Base-by-base conservation (phyloP, 1,284 basidiomycete genomes). In the Cutaneotrichosporon cavernicola region DNA sequence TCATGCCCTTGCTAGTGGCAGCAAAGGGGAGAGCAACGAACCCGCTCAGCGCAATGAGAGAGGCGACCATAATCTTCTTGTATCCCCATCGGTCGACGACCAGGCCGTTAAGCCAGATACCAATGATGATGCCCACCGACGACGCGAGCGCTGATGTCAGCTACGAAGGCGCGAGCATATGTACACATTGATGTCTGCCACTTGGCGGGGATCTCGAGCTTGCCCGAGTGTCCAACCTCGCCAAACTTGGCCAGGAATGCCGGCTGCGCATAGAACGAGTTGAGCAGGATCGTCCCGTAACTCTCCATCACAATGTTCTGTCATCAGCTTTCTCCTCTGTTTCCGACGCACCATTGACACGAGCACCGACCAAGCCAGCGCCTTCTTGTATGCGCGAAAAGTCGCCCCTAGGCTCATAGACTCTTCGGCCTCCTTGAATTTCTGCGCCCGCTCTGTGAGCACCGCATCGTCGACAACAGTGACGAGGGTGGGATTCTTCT, bases 161-260 rank as follows among this genome's bases (percentile, higher is more conserved):
- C 18, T 5, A 8, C 16, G 18, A 26, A n/a, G n/a, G 21, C n/a
- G 4, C 22, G 21, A 16, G 21, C 3, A 26, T 26, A 51, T 22
- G 16, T 51, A 51, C 50, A 52, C 50, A 56, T 56, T 8, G 81
- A 82, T 14, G 80, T 72, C 63, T 84, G 83, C 82, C 83, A 84
- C 31, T 74, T 66, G 0, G 83, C 80, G 0, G 82, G 72, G 14
- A 84, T 50, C 14, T 31, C 18, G 30, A 36, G 46, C 53, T 26
- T 61, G 53, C 53, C 60, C 32, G 34, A 38, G 14, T 16, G 1
- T 6, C 47, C 31, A n/a, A 49, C 21, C 31, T 53, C 10, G 22
- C 65, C 65, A 26, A 67, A 67, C 16, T 40, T 47, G 5, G 22
- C 26, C 7, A 53, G 51, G 52, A 64, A 67, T 7, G 58, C 50